A percentile compares a stretch with the other conserved stretches of the same genome.
These are phyloP conservation scores for Przewalskia tangutica DNA, from an alignment of 257 asterid genomes.

Conservation along the genomic window DNA sequence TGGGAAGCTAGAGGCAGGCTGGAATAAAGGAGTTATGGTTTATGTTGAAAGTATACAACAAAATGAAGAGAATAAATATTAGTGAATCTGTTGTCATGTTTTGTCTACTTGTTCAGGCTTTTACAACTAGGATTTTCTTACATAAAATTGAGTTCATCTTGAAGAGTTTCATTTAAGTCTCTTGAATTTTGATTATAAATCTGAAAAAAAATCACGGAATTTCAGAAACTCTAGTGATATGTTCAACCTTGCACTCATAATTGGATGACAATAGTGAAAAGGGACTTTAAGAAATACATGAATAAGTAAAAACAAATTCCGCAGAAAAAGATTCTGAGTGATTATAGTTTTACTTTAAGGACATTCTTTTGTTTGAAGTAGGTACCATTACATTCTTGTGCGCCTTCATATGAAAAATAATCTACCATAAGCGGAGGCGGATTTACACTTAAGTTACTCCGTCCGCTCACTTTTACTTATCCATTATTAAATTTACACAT, in stretches of 20 bases:
- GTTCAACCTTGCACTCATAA: constrained; percentile 27
- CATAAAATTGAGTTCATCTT: neutral
- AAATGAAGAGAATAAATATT: constrained; percentile 41
- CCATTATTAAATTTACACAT: no score
- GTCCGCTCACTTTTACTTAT: no score
- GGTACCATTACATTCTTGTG: constrained; percentile 22
- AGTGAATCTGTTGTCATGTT: constrained; percentile 26
- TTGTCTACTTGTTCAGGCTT: constrained; percentile 52
- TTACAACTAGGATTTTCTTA: neutral
- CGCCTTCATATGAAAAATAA: neutral
- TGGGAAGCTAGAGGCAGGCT: neutral
- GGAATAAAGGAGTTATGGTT: constrained; percentile 6
- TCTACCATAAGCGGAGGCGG: neutral
- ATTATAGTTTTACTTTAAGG: constrained; percentile 6
- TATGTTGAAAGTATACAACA: constrained; percentile 1
- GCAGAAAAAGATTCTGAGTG: neutral
- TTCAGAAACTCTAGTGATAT: constrained; percentile 18
- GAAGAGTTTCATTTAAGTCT: constrained; percentile 13
- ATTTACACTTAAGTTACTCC: no score
- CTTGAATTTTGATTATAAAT: neutral
- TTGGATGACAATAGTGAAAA: constrained; percentile 5
- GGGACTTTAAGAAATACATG: neutral
- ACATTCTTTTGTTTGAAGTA: constrained; percentile 17
- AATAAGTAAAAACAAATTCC: neutral
- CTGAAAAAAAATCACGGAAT: constrained; percentile 26